Evolutionary conservation across 2,329 filamentous ascomycete species (phyloP).

Genomic region (Hirsutella minnesotensis): DNA sequence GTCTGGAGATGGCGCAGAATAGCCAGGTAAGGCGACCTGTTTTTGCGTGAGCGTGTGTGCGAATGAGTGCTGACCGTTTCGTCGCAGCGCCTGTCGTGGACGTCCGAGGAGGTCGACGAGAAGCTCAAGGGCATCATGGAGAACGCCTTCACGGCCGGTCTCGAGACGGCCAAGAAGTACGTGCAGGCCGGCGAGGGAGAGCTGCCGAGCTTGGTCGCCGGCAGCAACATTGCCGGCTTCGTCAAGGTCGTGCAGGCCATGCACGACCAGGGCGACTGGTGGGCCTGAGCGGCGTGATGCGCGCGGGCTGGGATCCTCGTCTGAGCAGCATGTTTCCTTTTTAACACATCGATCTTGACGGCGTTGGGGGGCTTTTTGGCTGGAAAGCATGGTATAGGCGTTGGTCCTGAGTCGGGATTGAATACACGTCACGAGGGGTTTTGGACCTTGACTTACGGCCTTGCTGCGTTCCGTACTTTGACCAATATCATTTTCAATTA

Average conservation of each 20-base stretch:
- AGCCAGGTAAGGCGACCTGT: constrained; percentile 41
- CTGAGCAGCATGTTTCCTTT: too few species aligned
- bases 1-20: constrained; percentile 99
- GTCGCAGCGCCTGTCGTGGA: constrained; percentile 65
- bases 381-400: too few species aligned
- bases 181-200: constrained; percentile 67
- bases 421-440: too few species aligned
- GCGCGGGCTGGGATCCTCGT: too few species aligned
- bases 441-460: too few species aligned
- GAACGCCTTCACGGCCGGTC: constrained; percentile 78
- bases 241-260: constrained; percentile 92
- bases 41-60: too few species aligned
- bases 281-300: constrained; percentile 17
- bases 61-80: too few species aligned
- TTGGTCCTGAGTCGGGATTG: too few species aligned
- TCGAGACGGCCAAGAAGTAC: constrained; percentile 83
- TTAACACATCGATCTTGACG: not conserved
- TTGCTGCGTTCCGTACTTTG: too few species aligned
- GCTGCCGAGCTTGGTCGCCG: constrained; percentile 81
- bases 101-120: constrained; percentile 75
- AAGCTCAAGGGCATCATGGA: constrained; percentile 95
- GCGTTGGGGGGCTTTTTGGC: too few species aligned
- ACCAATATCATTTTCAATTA: too few species aligned
- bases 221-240: constrained; percentile 95
- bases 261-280: constrained; percentile 97